Evolutionary conservation across 768 basidiomycete species (phyloP).

Genomic region (Rhodosporidiobolus sp.): DNA sequence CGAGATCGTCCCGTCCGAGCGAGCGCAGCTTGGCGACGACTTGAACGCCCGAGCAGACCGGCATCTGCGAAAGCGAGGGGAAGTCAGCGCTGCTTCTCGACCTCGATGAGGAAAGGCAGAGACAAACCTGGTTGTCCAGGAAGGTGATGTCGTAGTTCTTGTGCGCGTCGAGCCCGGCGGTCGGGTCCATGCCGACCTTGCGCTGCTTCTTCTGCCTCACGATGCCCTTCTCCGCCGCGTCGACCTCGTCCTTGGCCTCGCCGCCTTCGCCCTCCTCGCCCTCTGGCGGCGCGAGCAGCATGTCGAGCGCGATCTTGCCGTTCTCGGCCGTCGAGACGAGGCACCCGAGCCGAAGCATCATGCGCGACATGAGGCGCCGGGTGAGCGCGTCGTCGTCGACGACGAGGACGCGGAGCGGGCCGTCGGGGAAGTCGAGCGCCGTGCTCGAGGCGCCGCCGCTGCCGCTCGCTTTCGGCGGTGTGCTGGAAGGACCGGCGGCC

Average conservation of each 20-base stretch:
- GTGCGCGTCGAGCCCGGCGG: slow-evolving; percentile 22
- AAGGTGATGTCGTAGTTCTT: slow-evolving; percentile 55
- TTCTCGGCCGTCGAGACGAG: slow-evolving; percentile 77
- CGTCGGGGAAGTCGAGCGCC: slow-evolving; percentile 29
- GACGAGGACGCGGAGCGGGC: slow-evolving; percentile 40
- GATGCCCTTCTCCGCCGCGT: slow-evolving; percentile 13
- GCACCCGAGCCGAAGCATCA: slow-evolving; percentile 75
- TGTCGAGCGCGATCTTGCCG: slow-evolving; percentile 69
- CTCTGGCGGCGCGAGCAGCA: slow-evolving; percentile 57
- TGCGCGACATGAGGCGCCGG: slow-evolving; percentile 72
- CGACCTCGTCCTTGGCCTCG: neutral
- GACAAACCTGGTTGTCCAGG: slow-evolving; percentile 78
- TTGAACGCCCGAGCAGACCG: slow-evolving; percentile 64
- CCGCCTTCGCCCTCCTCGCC: neutral
- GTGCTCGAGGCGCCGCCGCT: neutral
- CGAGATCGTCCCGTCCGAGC: slow-evolving; percentile 66
- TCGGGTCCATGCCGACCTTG: slow-evolving; percentile 18
- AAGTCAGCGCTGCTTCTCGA: too few relatives aligned
- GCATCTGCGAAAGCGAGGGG: slow-evolving; percentile 31
- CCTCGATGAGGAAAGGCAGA: neutral
- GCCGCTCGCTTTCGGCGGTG: neutral
- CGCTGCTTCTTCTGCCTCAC: slow-evolving; percentile 1
- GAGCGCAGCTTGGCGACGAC: slow-evolving; percentile 64
- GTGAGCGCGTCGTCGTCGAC: slow-evolving; percentile 66
- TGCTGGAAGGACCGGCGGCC: neutral